Evolutionary conservation across 2,329 filamentous ascomycete species (phyloP).

Genomic region (Monosporascus sp.): DNA sequence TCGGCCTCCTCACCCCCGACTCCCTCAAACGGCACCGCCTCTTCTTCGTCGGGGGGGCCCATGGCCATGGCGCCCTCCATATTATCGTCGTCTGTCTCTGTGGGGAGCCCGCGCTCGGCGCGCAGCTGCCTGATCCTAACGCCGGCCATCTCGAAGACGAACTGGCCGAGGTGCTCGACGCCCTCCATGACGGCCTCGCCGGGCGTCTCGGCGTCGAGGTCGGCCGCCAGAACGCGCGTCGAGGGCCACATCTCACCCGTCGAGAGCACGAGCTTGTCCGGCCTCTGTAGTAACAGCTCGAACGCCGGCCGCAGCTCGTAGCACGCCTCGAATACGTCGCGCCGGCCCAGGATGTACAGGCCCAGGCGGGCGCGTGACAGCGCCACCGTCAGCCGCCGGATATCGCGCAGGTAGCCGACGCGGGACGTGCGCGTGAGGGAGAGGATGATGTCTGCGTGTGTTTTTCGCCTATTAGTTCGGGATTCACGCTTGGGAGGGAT

Average conservation of each 20-base stretch:
- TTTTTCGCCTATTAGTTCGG: constrained; percentile 3
- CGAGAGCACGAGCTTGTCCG: constrained; percentile 74
- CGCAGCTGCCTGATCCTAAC: constrained; percentile 48
- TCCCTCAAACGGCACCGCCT: constrained; percentile 16
- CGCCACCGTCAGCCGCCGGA: constrained; percentile 89
- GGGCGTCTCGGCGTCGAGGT: constrained; percentile 42
- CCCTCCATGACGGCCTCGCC: constrained; percentile 74
- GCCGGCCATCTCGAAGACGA: constrained; percentile 93
- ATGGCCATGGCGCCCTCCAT: constrained; percentile 5
- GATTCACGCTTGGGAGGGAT: background rate
- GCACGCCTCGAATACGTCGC: constrained; percentile 82
- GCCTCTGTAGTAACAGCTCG: constrained; percentile 67
- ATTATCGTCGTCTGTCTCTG: constrained; percentile 5
- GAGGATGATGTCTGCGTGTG: constrained; percentile 72
- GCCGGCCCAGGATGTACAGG: constrained; percentile 84
- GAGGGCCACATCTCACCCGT: constrained; percentile 84
- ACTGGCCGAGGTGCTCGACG: constrained; percentile 91
- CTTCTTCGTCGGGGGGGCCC: constrained; percentile 27
- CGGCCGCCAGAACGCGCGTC: constrained; percentile 43
- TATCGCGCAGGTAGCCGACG: constrained; percentile 88
- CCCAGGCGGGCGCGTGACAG: constrained; percentile 88
- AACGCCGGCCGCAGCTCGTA: constrained; percentile 87
- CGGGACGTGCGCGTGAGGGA: constrained; percentile 84
- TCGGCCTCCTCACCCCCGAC: constrained; percentile 17
- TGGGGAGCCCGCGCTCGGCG: constrained; percentile 29